Evolutionary conservation across 108 stramenopile genomes (phyloP).

Genomic region (Nitzschia putrida): DNA sequence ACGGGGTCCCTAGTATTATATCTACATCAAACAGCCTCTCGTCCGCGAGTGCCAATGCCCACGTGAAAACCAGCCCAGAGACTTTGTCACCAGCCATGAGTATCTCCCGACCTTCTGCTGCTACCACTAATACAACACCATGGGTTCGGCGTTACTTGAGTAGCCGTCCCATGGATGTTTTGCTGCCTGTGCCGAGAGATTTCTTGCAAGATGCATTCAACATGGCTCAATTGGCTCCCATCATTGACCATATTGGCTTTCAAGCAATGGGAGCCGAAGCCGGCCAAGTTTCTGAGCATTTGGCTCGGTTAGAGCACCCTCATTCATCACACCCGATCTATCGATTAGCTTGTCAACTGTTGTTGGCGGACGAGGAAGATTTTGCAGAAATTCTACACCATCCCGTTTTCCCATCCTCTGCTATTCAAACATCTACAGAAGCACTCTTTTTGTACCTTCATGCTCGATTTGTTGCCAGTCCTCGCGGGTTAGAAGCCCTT

Average conservation of each 20-base stretch:
- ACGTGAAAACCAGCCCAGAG: too few relatives aligned
- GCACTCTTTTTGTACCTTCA: slow-evolving; percentile 56
- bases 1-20: too few relatives aligned
- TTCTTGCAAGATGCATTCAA: slow-evolving; percentile 61
- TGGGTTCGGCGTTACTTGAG: slow-evolving; percentile 31
- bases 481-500: slow-evolving; percentile 57
- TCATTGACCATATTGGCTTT: slow-evolving; percentile 51
- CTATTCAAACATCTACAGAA: slow-evolving; percentile 51
- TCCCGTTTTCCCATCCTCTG: slow-evolving; percentile 22
- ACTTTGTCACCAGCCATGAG: too few relatives aligned
- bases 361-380: slow-evolving; percentile 36
- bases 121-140: slow-evolving; percentile 71
- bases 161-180: slow-evolving; percentile 30
- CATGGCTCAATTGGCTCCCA: slow-evolving; percentile 52
- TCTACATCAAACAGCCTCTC: too few relatives aligned
- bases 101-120: too few relatives aligned
- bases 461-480: slow-evolving; percentile 46
- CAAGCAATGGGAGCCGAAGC: slow-evolving; percentile 32
- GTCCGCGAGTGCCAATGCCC: too few relatives aligned
- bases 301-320: slow-evolving; percentile 17
- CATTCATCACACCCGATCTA: slow-evolving; percentile 43
- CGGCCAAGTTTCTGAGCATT: slow-evolving; percentile 18
- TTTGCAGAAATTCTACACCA: slow-evolving; percentile 1
- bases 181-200: slow-evolving; percentile 58
- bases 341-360: slow-evolving; percentile 44